A percentile compares a stretch with the other conserved stretches of the same genome.
Evolutionary conservation across 805 yeast species (phyloP).

Genomic region (Ogataea kodamae): DNA sequence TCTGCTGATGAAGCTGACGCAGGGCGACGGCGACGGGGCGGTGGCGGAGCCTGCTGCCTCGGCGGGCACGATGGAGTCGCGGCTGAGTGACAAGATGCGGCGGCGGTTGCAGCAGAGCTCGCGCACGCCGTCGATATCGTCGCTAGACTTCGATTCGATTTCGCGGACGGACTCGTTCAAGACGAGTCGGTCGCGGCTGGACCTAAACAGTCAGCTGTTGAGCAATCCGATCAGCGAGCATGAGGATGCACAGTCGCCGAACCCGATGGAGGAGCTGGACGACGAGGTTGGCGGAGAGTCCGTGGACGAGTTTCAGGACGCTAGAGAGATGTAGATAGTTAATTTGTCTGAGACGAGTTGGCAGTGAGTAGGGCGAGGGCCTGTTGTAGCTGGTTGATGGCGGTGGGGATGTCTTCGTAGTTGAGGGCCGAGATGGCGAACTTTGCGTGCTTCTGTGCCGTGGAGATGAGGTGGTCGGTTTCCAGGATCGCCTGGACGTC

Average conservation of each 20-base stretch:
- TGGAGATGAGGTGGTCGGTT: slow-evolving; percentile 51
- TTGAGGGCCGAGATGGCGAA: slow-evolving; percentile 77
- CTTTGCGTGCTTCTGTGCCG: slow-evolving; percentile 66
- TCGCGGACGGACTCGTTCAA: slow-evolving; percentile 24
- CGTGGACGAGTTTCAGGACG: slow-evolving; percentile 22
- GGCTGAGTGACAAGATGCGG: slow-evolving; percentile 31
- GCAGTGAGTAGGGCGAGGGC: slow-evolving; percentile 47
- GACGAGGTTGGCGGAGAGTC: slow-evolving; percentile 8
- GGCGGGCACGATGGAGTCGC: slow-evolving; percentile 20
- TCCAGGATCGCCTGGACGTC: slow-evolving; percentile 50
- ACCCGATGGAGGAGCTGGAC: slow-evolving; percentile 11
- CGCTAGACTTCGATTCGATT: slow-evolving; percentile 21
- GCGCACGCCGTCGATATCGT: slow-evolving; percentile 21
- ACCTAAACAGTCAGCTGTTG: slow-evolving; percentile 17
- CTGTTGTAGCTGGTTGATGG: slow-evolving; percentile 52
- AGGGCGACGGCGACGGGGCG: slow-evolving; percentile 14
- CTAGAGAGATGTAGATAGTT: slow-evolving; percentile 16
- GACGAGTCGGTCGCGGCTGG: slow-evolving; percentile 19
- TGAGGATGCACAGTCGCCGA: slow-evolving; percentile 4
- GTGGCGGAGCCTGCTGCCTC: slow-evolving; percentile 14
- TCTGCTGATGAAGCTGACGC: slow-evolving; percentile 25
- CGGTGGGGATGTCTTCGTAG: slow-evolving; percentile 70
- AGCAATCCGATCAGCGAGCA: slow-evolving; percentile 14
- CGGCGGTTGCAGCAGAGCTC: slow-evolving; percentile 25
- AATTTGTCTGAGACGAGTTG: slow-evolving; percentile 4